Evolutionary conservation across 768 basidiomycete genomes (phyloP).

Genomic region (Hericium coralloides): DNA sequence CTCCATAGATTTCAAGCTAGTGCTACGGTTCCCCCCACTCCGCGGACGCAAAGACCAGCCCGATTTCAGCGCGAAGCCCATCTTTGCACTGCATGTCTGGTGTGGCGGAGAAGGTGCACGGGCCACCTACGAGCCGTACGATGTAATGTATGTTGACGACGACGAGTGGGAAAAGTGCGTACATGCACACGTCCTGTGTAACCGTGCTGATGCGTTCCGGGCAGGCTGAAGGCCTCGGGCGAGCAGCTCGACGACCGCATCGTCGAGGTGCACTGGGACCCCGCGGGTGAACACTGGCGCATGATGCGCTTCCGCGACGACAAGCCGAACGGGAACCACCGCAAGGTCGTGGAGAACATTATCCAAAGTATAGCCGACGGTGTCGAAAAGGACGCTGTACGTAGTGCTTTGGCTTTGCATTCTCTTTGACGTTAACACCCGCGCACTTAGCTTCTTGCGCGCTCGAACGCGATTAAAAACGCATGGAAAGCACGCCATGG

Average conservation of each 20-base stretch:
- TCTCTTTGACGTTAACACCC: neutral
- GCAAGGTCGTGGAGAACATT: slow-evolving; percentile 76
- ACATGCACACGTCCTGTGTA: neutral
- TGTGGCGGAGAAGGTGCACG: slow-evolving; percentile 53
- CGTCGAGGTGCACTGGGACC: slow-evolving; percentile 91
- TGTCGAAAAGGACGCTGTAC: slow-evolving; percentile 79
- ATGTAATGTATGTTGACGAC: slow-evolving; percentile 77
- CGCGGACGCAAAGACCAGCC: slow-evolving; percentile 45
- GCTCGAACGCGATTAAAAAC: slow-evolving; percentile 52
- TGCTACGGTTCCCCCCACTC: slow-evolving; percentile 82
- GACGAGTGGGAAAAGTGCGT: slow-evolving; percentile 89
- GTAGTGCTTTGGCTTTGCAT: slow-evolving; percentile 17
- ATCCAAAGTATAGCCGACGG: slow-evolving; percentile 90
- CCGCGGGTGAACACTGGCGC: slow-evolving; percentile 57
- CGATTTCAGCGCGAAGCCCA: slow-evolving; percentile 78
- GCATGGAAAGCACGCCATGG: slow-evolving; percentile 65
- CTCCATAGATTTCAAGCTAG: slow-evolving; percentile 94
- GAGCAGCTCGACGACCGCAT: slow-evolving; percentile 92
- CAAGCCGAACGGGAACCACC: slow-evolving; percentile 89
- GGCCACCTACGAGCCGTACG: slow-evolving; percentile 72
- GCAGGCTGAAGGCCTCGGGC: slow-evolving; percentile 72
- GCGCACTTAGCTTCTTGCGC: slow-evolving; percentile 49
- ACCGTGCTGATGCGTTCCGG: neutral
- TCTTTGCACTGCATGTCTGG: slow-evolving; percentile 80
- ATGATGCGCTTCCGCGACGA: slow-evolving; percentile 94